Base-by-base conservation (phyloP, 495 filamentous ascomycete species). In the Astrothelium macrocarpum region DNA sequence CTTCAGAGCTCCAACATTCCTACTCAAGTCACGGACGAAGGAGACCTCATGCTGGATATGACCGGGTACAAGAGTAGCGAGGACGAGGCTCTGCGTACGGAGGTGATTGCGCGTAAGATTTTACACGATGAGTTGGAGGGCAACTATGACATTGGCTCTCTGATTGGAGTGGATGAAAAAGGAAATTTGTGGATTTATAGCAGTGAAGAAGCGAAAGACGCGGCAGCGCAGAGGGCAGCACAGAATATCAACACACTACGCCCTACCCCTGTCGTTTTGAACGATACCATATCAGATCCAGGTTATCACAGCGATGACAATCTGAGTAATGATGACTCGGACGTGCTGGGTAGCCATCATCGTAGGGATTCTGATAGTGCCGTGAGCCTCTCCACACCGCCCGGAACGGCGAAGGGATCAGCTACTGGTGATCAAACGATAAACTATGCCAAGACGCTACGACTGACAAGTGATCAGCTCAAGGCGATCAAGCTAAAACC, bases 131-230 rank as follows among this genome's bases (percentile, higher is more conserved):
- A 97, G 73, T 76, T 97, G 25, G 90, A 97, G 72, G 94, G 92
- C 18, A 88, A 90, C 68, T 96, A 97, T 72, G 95, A 99, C 71
- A 93, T 99, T 69, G 93, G 93, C 32, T 87, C 94, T 29, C 80
- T 99, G 7, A 96, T 99, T 71, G 93, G 90, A 9, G 90, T 90
- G 28, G 94, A 99, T 71, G 91, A 95, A 69, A 85, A 92, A 58
- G 94, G 94, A 4, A 97, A 99, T 71, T 78, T 99, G 11, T 97
- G 94, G 95, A 97, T 97, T 62, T 99, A 97, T 75, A 94, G 90
- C 73, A 96, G 91, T 67, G 91, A 96, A 71, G 95, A 97, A 69
- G 91, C 95, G 28, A 97, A 97, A 70, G 89, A 91, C 70, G 79
- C 82, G 2, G 88, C 87, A 11, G 75, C 78, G 25, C 80, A 80